Evolutionary conservation across 202 grass and related monocot species (phyloP).

Genomic region (Musa balbisiana): DNA sequence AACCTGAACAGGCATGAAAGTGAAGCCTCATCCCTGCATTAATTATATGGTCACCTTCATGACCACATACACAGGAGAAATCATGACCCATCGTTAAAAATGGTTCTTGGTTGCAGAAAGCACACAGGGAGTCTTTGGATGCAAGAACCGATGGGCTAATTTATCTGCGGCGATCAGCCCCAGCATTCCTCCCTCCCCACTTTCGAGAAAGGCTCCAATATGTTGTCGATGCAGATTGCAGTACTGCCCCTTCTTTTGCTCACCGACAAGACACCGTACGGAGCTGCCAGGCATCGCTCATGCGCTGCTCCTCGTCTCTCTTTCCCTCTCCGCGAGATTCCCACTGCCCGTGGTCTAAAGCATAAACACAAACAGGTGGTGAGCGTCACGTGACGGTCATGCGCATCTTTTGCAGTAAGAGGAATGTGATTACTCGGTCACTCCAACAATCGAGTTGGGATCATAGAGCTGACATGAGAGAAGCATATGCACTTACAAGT

Average conservation of each 20-base stretch:
- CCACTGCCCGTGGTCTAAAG: not conserved
- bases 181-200: not conserved
- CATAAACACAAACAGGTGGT: not conserved
- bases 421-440: no score
- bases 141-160: not conserved
- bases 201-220: not conserved
- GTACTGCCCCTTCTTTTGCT: not conserved
- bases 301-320: not conserved
- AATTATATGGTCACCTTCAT: not conserved
- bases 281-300: not conserved
- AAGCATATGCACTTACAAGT: not conserved
- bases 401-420: not conserved
- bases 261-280: conserved; percentile 3
- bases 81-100: not conserved
- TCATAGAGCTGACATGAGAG: not conserved
- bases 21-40: not conserved
- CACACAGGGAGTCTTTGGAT: no score
- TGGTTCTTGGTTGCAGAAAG: not conserved
- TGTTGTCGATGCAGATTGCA: not conserved
- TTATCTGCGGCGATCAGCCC: not conserved
- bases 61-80: not conserved
- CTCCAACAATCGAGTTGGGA: not conserved
- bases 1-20: not conserved
- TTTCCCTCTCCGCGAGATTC: not conserved
- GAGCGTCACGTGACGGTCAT: not conserved